A percentile compares a stretch with the other conserved stretches of the same genome.
phyloP scores from a whole-genome alignment of 164 flowering plant species.

The Kingdonia uniflora region DNA sequence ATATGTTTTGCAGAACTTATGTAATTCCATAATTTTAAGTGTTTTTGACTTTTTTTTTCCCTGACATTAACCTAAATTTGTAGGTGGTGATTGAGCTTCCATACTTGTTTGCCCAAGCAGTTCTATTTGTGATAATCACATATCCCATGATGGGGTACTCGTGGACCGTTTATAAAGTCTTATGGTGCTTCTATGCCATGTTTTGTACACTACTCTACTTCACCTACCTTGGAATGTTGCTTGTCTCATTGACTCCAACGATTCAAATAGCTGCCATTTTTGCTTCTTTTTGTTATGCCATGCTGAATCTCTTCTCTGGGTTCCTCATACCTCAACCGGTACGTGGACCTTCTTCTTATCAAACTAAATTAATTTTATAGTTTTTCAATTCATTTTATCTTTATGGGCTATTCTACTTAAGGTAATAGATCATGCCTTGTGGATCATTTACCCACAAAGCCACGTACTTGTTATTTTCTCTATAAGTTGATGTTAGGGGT shows the following conservation, averaged over 20 bases:
- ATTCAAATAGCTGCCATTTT: conserved; percentile 24
- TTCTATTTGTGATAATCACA: conserved; percentile 23
- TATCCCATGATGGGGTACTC: conserved; percentile 35
- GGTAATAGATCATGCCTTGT: too few species aligned
- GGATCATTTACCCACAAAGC: too few species aligned
- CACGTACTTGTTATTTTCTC: too few species aligned
- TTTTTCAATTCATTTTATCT: too few species aligned
- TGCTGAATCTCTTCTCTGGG: conserved; percentile 39
- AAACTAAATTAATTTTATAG: too few species aligned
- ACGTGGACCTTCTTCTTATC: conserved; percentile 8
- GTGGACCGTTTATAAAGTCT: conserved; percentile 31
- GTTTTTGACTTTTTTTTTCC: too few species aligned
- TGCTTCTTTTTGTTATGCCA: conserved; percentile 16
- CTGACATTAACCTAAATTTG: too few species aligned
- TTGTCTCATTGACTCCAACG: conserved; percentile 32
- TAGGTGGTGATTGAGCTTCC: conserved; percentile 44
- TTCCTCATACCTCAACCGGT: conserved; percentile 41
- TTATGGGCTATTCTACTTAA: too few species aligned
- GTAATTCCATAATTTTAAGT: too few species aligned
- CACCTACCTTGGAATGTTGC: conserved; percentile 40
- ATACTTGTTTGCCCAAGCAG: conserved; percentile 28
- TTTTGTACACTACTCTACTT: conserved; percentile 31
- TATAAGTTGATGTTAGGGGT: too few species aligned
- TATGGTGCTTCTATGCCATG: conserved; percentile 31
- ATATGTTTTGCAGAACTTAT: too few species aligned